These are phyloP conservation scores for Polyporus tsugae DNA, from an alignment of 1,284 basidiomycete genomes.

Conservation along the genomic window DNA sequence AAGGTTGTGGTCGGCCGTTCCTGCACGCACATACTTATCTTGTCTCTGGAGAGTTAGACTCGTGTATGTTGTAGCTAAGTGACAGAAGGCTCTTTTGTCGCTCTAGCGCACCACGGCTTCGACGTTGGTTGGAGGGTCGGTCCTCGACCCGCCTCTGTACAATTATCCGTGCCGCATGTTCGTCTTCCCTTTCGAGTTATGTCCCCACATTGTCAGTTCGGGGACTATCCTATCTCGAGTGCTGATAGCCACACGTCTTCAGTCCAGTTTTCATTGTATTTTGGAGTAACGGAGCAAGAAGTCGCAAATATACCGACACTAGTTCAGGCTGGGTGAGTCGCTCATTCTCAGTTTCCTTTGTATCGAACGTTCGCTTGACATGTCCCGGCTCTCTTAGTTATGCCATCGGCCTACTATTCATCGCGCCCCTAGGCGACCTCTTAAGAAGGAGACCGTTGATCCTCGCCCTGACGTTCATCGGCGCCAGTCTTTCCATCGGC, in stretches of 20 bases:
- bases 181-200: too few species aligned
- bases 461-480: conserved; percentile 49
- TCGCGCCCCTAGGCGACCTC: conserved; percentile 62
- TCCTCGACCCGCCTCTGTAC: neutral
- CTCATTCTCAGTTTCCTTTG: neutral
- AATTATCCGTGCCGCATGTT: too few species aligned
- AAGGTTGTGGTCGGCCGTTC: too few species aligned
- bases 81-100: too few species aligned
- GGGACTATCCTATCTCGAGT: neutral
- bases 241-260: conserved; percentile 17
- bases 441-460: conserved; percentile 59
- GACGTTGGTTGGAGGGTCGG: too few species aligned
- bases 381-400: conserved; percentile 42
- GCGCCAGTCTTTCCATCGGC: conserved; percentile 53
- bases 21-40: too few species aligned
- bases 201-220: neutral
- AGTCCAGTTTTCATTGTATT: conserved; percentile 65
- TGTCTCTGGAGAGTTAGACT: too few species aligned
- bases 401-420: conserved; percentile 56
- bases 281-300: conserved; percentile 62
- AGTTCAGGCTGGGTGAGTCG: conserved; percentile 52
- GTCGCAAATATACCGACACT: conserved; percentile 66
- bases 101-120: too few species aligned
- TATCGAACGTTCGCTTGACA: neutral
- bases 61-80: too few species aligned